These are phyloP conservation scores for Tubosaeta sp. DNA, from an alignment of 768 basidiomycete genomes.

Conservation along the genomic window DNA sequence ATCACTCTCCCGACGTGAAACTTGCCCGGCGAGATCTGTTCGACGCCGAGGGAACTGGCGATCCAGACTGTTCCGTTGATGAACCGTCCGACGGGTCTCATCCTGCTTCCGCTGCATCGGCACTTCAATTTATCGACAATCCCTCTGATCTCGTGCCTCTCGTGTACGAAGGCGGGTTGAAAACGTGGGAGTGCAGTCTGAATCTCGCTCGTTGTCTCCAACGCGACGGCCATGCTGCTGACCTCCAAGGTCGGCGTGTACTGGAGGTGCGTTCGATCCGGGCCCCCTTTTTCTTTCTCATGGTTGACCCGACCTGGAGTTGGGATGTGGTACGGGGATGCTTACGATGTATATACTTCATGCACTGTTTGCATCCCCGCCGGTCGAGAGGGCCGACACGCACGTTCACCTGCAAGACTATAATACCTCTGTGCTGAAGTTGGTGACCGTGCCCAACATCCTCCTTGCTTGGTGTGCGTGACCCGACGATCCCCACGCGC, in stretches of 20 bases:
- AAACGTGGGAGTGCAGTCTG: constrained; percentile 96
- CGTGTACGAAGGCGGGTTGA: constrained; percentile 92
- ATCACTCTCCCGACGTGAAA: constrained; percentile 18
- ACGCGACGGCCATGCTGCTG: constrained; percentile 22
- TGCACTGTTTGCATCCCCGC: constrained; percentile 45
- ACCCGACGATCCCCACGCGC: not conserved
- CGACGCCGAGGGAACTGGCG: constrained; percentile 55
- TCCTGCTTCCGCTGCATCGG: constrained; percentile 22
- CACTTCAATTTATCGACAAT: constrained; percentile 66
- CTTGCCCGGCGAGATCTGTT: constrained; percentile 85
- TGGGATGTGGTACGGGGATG: constrained; percentile 91
- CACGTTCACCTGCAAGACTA: constrained; percentile 87
- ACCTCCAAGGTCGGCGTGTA: constrained; percentile 47
- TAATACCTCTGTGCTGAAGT: constrained; percentile 73
- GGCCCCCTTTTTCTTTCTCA: not conserved
- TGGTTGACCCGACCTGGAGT: constrained; percentile 37
- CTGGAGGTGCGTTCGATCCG: constrained; percentile 56
- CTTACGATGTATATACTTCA: constrained; percentile 75
- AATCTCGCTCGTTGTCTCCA: constrained; percentile 75
- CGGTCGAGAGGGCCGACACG: constrained; percentile 30
- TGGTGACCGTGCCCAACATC: constrained; percentile 77
- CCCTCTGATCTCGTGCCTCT: constrained; percentile 90
- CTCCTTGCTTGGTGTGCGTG: constrained; percentile 78
- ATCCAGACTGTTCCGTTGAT: constrained; percentile 22
- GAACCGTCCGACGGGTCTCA: constrained; percentile 10